These are phyloP conservation scores for Cucurbitaria berberidis DNA, from an alignment of 2,329 filamentous ascomycete genomes.

Conservation along the genomic window DNA sequence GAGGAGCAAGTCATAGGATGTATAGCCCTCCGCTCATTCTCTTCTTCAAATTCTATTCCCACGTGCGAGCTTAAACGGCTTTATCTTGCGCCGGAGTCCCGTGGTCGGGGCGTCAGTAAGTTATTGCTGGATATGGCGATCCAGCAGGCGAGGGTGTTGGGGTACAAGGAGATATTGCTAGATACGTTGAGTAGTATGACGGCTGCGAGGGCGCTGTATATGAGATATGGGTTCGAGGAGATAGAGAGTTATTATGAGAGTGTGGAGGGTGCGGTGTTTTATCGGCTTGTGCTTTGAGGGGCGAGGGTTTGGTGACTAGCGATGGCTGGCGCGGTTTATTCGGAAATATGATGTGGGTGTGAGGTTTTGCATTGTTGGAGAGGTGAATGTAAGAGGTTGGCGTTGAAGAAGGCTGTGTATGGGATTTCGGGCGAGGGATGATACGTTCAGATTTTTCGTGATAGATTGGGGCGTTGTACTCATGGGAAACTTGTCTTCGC, in stretches of 20 bases:
- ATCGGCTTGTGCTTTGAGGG: constrained; percentile 47
- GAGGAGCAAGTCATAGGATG: constrained; percentile 51
- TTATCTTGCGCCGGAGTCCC: constrained; percentile 57
- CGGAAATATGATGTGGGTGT: too few relatives aligned
- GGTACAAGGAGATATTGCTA: constrained; percentile 60
- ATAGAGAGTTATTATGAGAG: constrained; percentile 63
- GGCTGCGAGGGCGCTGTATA: constrained; percentile 59
- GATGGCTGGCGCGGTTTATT: too few relatives aligned
- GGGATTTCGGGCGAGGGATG: too few relatives aligned
- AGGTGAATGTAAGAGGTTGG: too few relatives aligned
- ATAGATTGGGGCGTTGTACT: neutral
- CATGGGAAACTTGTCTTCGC: neutral
- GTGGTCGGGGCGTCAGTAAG: constrained; percentile 59
- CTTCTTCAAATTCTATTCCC: constrained; percentile 1
- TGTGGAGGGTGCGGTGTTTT: constrained; percentile 60
- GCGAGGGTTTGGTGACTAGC: too few relatives aligned
- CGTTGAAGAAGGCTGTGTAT: too few relatives aligned
- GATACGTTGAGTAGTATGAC: constrained; percentile 63
- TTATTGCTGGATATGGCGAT: constrained; percentile 56
- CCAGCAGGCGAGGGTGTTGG: constrained; percentile 52
- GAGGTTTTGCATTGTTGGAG: too few relatives aligned
- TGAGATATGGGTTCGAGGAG: constrained; percentile 58
- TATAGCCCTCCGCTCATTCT: constrained; percentile 56
- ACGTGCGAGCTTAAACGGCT: constrained; percentile 65
- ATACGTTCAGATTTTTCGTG: too few relatives aligned